Evolutionary conservation across 805 yeast species (phyloP).

Genomic region (Candida ascalaphidarum): DNA sequence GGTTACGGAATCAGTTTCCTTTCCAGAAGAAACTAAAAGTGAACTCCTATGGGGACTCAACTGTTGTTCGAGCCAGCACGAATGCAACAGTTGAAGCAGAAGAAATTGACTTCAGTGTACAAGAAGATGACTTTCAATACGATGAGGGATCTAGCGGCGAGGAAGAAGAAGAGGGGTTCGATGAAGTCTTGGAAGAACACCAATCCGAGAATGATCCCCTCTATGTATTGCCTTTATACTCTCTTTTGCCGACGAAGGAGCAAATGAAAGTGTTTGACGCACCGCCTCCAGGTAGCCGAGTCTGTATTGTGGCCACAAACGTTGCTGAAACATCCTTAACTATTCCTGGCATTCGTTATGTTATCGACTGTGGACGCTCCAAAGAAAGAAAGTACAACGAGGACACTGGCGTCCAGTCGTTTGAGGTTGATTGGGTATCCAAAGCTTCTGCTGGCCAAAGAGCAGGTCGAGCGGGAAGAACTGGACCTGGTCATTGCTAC

Average conservation of each 20-base stretch:
- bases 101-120: constrained; percentile 69
- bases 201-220: constrained; percentile 72
- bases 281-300: constrained; percentile 79
- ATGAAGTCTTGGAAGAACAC: constrained; percentile 63
- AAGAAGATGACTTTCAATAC: constrained; percentile 39
- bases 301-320: constrained; percentile 93
- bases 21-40: constrained; percentile 21
- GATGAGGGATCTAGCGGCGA: constrained; percentile 46
- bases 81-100: constrained; percentile 77
- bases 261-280: constrained; percentile 86
- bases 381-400: constrained; percentile 81
- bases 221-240: constrained; percentile 86
- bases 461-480: constrained; percentile 96
- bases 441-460: constrained; percentile 96
- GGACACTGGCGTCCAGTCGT: constrained; percentile 85
- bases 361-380: constrained; percentile 90
- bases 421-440: constrained; percentile 84
- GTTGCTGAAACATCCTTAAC: constrained; percentile 97
- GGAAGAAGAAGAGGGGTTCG: constrained; percentile 57
- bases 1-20: constrained; percentile 63
- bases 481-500: constrained; percentile 98
- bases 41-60: constrained; percentile 19
- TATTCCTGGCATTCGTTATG: constrained; percentile 91
- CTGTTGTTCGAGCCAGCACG: constrained; percentile 37
- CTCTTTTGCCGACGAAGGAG: constrained; percentile 86